Base-by-base conservation (phyloP, 257 asterid genomes). In the Nicotiana noctiflora region DNA sequence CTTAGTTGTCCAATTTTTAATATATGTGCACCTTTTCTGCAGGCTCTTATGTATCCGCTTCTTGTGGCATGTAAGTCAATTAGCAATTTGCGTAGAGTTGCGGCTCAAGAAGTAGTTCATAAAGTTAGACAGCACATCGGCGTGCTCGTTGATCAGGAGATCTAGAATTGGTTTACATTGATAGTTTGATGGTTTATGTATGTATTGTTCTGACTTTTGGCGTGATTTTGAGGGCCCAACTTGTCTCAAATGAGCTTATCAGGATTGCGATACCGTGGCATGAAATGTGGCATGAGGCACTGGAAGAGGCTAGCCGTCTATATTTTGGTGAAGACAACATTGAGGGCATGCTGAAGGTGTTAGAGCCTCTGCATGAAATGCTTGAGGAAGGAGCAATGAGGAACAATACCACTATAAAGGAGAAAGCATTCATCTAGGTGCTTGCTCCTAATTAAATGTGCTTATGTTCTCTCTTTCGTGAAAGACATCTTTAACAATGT, bases 1-100 rank as follows among this genome's bases (percentile, higher is more conserved):
- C 19, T 66, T 29, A 23, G 21, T 14, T 23, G 6, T 14, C 25
- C 68, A 21, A 21, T 21, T 60, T 31, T 14, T 32, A 77, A 79
- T 11, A 18, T 79, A 61, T 57, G 84, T 65, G 74, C 27, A 53
- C 53, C 62, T 77, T 37, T 23, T 46, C 13, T 86, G 83, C 97
- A 96, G 99, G 99, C 99, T 89, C 99, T 96, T 84, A 96, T 96
- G 99, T 96, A 96, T 81, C 99, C 99, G 62, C 98, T 96, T 68
- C 99, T 96, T 72, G 99, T 96, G 88, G 99, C 99, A 3, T 96
- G 99, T 79, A 96, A 96, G 86, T 92, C 99, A 19, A 94, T 96
- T 87, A 96, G 98, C 90, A 91, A 86, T 85, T 89, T 91, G 77
- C 92, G 99, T 78, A 92, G 89, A 86, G 94, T 92, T 85, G 98